A percentile compares a stretch with the other conserved stretches of the same genome.
Conservation (phyloP, 257 asterid species). For the Dorcoceras hygrometricum region DNA sequence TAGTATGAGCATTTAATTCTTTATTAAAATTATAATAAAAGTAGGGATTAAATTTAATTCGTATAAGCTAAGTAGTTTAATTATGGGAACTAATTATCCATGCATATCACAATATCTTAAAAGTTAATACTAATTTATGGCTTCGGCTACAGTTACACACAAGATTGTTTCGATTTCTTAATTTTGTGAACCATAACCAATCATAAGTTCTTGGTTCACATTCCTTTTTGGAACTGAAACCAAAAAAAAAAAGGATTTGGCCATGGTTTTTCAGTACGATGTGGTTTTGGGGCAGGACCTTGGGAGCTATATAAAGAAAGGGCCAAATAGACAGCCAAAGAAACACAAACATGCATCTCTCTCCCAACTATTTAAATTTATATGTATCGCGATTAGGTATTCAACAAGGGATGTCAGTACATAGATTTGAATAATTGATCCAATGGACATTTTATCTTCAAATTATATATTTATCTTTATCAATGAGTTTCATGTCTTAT, state of each 20-base stretch:
- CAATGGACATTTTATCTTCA: not conserved
- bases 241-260: too few species aligned
- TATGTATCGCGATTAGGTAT: not conserved
- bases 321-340: not conserved
- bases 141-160: too few species aligned
- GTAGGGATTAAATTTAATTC: not conserved
- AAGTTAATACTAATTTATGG: not conserved
- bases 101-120: not conserved
- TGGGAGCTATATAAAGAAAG: not conserved
- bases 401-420: not conserved
- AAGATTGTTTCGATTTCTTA: too few species aligned
- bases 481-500: too few species aligned
- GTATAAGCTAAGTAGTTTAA: not conserved
- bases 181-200: not conserved
- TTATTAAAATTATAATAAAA: too few species aligned
- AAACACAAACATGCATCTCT: not conserved
- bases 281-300: not conserved
- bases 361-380: not conserved
- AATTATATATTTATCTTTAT: too few species aligned
- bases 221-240: not conserved
- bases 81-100: too few species aligned
- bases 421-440: not conserved
- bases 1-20: not conserved
- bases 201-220: not conserved
- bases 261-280: not conserved